These are phyloP conservation scores for Monosporascus cannonballus DNA, from an alignment of 2,329 filamentous ascomycete species.

Conservation along the genomic window DNA sequence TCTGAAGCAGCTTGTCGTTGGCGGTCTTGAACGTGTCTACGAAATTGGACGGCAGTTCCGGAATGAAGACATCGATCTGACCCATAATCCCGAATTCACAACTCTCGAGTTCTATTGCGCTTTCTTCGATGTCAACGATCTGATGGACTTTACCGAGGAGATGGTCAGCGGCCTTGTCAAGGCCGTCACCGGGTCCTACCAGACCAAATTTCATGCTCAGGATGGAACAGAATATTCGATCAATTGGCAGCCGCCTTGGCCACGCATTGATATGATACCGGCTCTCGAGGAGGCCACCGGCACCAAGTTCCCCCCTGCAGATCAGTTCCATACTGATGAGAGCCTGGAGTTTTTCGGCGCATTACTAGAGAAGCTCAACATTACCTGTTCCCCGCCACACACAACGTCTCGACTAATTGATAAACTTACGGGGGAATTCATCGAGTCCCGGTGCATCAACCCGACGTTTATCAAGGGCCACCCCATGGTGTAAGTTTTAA, in stretches of 20 bases:
- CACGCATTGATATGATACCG: conserved; percentile 90
- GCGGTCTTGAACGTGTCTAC: conserved; percentile 89
- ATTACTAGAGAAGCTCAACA: conserved; percentile 58
- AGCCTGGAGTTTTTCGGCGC: conserved; percentile 81
- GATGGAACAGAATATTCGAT: conserved; percentile 81
- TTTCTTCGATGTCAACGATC: conserved; percentile 84
- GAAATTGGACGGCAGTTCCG: conserved; percentile 94
- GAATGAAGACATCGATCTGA: conserved; percentile 87
- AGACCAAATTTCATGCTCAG: conserved; percentile 81
- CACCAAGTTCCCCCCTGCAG: conserved; percentile 87
- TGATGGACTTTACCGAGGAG: conserved; percentile 89
- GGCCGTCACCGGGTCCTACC: conserved; percentile 77
- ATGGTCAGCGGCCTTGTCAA: conserved; percentile 87
- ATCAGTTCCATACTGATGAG: conserved; percentile 84
- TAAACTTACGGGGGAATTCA: conserved; percentile 88
- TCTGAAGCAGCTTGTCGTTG: conserved; percentile 93
- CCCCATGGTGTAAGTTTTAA: conserved; percentile 33
- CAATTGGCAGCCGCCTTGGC: conserved; percentile 96
- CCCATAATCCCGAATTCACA: conserved; percentile 98
- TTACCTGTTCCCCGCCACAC: conserved; percentile 83
- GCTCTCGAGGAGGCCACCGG: conserved; percentile 83
- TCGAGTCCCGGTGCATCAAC: conserved; percentile 90
- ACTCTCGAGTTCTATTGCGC: conserved; percentile 97
- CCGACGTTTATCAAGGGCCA: conserved; percentile 90
- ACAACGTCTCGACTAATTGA: conserved; percentile 97